Evolutionary conservation across 495 filamentous ascomycete species (phyloP).

Genomic region (Xylaria sp.): DNA sequence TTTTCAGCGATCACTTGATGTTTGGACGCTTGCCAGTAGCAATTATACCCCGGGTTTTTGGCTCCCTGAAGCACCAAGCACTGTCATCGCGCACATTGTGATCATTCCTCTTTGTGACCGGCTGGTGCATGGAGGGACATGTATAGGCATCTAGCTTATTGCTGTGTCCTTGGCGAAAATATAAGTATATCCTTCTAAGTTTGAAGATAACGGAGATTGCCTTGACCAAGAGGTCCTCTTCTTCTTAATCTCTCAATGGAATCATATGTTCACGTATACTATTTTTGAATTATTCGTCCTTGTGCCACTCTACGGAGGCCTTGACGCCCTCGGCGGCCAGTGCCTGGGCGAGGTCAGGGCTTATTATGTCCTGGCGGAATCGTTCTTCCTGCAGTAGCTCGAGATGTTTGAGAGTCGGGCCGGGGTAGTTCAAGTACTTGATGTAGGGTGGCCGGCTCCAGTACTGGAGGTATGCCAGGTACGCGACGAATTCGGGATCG

Average conservation of each 20-base stretch:
- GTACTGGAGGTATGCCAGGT: constrained; percentile 85
- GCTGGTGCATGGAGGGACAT: neutral
- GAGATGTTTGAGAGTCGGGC: constrained; percentile 80
- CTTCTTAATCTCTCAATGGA: neutral
- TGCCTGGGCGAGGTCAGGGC: constrained; percentile 70
- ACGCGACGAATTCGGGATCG: constrained; percentile 75
- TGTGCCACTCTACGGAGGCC: constrained; percentile 55
- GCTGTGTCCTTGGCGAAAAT: neutral
- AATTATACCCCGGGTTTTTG: constrained; percentile 33
- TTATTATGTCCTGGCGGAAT: constrained; percentile 83
- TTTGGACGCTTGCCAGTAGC: constrained; percentile 28
- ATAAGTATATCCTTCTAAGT: constrained; percentile 23
- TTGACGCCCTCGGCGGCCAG: constrained; percentile 67
- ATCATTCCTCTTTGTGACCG: constrained; percentile 1
- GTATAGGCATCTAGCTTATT: neutral
- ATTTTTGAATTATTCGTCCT: constrained; percentile 32
- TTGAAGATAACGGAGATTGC: neutral
- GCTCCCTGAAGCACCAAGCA: neutral
- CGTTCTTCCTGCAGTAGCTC: constrained; percentile 82
- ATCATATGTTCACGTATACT: constrained; percentile 22
- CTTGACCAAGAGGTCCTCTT: neutral
- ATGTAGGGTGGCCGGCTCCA: constrained; percentile 82
- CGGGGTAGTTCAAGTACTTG: constrained; percentile 81
- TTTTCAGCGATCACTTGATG: constrained; percentile 19
- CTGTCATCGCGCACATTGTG: neutral